phyloP scores from a whole-genome alignment of 2,329 filamentous ascomycete species.

The Xylaria multiplex region DNA sequence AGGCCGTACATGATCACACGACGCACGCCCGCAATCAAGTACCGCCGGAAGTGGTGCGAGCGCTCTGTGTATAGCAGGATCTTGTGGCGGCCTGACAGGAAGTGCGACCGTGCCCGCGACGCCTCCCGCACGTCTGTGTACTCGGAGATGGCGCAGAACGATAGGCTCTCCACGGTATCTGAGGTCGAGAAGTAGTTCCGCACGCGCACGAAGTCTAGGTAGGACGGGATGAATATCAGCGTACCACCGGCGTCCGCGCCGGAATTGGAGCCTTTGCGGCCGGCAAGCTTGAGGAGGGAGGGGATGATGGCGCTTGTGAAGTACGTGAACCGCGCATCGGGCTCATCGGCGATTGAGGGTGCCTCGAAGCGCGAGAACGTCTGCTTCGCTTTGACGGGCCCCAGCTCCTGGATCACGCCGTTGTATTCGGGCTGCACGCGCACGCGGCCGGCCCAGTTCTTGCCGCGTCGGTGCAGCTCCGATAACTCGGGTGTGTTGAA shows the following conservation, averaged over 20 bases:
- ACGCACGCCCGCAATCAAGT: slow-evolving; percentile 81
- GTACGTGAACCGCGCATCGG: slow-evolving; percentile 89
- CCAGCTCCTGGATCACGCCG: slow-evolving; percentile 77
- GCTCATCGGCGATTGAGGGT: slow-evolving; percentile 75
- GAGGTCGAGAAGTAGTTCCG: slow-evolving; percentile 90
- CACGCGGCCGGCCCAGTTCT: slow-evolving; percentile 82
- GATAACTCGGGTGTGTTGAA: slow-evolving; percentile 92
- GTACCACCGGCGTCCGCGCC: slow-evolving; percentile 54
- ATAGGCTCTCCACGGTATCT: slow-evolving; percentile 60
- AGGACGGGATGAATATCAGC: slow-evolving; percentile 89
- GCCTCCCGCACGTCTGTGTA: slow-evolving; percentile 84
- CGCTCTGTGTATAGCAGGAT: slow-evolving; percentile 92
- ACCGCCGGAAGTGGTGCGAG: slow-evolving; percentile 96
- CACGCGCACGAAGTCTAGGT: slow-evolving; percentile 93
- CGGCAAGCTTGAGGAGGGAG: slow-evolving; percentile 72
- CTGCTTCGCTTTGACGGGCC: slow-evolving; percentile 76
- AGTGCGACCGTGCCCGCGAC: slow-evolving; percentile 86
- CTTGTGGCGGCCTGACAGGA: slow-evolving; percentile 81
- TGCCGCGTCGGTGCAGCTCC: slow-evolving; percentile 79
- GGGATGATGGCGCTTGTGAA: slow-evolving; percentile 87
- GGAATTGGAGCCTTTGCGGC: slow-evolving; percentile 9
- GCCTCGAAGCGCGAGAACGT: slow-evolving; percentile 90
- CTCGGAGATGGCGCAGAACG: slow-evolving; percentile 88
- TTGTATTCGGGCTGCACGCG: slow-evolving; percentile 76
- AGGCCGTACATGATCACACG: slow-evolving; percentile 89